Evolutionary conservation across 2,329 filamentous ascomycete genomes (phyloP), one percentile per base, ranked within the genome.

Genomic region (Cladophialophora psammophila): DNA sequence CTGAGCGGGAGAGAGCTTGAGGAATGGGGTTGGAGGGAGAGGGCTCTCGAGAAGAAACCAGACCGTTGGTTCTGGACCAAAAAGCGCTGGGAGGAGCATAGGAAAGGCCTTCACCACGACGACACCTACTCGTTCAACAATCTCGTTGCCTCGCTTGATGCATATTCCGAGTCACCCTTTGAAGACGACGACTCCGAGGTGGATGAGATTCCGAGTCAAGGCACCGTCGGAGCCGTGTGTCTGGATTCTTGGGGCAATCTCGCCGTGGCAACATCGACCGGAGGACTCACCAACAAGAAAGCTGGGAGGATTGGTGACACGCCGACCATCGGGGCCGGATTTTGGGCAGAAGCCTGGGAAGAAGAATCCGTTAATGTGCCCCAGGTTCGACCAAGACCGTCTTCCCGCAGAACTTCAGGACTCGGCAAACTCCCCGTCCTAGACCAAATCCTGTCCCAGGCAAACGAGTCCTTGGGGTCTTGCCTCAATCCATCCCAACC

Each of bases 271-370:
- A 89, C 87, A 0, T 87, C 84, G 40, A 89, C 87, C 0, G 93
- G 93, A 5, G 93, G 93, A 0, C 77, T 96, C 77, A 97, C 93
- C 26, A 97, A 97, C 77, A 97, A 97, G 81, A 80, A 94, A 63
- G 91, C 91, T 0, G 93, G 93, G 0, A 84, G 93, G 20, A 90
- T 96, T 69, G 93, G 93, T 0, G 93, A 97, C 76, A 97, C 93
- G 10, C 93, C 93, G 0, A 90, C 90, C 0, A 81, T 93, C 0
- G 93, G 93, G 0, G 91, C 93, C 0, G 93, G 93, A 0, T 97
- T 93, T 78, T 97, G 93, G 92, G 92, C 93, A 0, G 93, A 96
- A 76, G 87, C 93, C 72, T 96, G 92, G 92, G 78, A 79, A 20
- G 66, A 69, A 40, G 31, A 62, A 40, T 12, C 18, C 15, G 18